These are phyloP conservation scores for Thalassiosira pacifica DNA, from an alignment of 352 stramenopile species.

Conservation along the genomic window DNA sequence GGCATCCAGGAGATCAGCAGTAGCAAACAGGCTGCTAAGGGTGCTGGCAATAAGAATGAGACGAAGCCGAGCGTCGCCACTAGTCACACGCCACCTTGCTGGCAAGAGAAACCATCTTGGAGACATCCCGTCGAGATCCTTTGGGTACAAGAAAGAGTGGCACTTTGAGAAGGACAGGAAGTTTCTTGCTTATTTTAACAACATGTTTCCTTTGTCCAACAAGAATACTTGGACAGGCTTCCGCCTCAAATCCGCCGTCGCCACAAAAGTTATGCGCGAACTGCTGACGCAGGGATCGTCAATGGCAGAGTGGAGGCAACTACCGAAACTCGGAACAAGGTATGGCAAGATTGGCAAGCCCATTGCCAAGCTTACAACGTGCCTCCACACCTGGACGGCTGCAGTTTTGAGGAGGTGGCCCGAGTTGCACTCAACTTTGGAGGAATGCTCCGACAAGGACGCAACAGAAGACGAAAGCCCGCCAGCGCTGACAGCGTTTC, in stretches of 20 bases:
- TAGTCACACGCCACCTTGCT: constrained; percentile 23
- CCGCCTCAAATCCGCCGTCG: too few species aligned
- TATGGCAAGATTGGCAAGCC: too few species aligned
- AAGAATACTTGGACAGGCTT: constrained; percentile 54
- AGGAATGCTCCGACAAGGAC: too few species aligned
- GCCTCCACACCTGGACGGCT: too few species aligned
- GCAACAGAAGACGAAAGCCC: too few species aligned
- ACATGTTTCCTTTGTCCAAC: constrained; percentile 34
- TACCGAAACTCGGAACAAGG: neutral
- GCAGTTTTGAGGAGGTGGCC: too few species aligned
- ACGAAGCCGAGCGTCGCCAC: neutral
- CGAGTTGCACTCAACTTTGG: too few species aligned
- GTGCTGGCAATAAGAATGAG: neutral
- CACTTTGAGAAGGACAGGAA: constrained; percentile 28
- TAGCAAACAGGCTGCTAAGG: constrained; percentile 5
- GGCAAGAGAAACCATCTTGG: constrained; percentile 24
- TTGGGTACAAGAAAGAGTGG: constrained; percentile 36
- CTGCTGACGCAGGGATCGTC: neutral
- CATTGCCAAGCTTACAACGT: too few species aligned
- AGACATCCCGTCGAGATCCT: constrained; percentile 59
- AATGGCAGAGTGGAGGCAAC: neutral
- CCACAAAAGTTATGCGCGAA: neutral
- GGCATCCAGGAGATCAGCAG: constrained; percentile 9
- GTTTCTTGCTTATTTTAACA: constrained; percentile 48
- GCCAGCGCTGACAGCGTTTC: too few species aligned